These are phyloP conservation scores for Berberis thunbergii DNA, from an alignment of 164 flowering plant species.

Conservation along the genomic window DNA sequence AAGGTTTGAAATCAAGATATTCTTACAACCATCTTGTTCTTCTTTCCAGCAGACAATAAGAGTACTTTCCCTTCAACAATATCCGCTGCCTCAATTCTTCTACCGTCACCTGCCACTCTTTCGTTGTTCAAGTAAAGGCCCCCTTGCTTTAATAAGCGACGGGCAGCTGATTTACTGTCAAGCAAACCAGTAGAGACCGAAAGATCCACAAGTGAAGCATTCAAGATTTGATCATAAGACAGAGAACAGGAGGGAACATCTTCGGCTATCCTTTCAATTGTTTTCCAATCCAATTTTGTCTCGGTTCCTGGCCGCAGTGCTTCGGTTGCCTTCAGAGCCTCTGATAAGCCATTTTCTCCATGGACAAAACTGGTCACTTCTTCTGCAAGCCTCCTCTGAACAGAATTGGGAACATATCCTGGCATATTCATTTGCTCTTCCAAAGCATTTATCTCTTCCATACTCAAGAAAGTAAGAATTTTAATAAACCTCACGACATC, in stretches of 20 bases:
- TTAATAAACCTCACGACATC: constrained; percentile 7
- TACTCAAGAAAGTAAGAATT: constrained; percentile 8
- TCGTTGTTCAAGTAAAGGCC: constrained; percentile 8
- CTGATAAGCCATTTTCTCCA: constrained; percentile 5
- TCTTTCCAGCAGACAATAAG: constrained; percentile 10
- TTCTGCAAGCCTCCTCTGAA: constrained; percentile 6
- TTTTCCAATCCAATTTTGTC: constrained; percentile 9
- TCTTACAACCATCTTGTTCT: constrained; percentile 10
- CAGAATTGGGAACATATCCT: constrained; percentile 3
- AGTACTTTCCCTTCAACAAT: constrained; percentile 9
- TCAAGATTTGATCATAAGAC: constrained; percentile 4
- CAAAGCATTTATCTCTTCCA: constrained; percentile 7
- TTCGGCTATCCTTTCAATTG: constrained; percentile 7
- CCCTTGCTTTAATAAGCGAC: constrained; percentile 5
- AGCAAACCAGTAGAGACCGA: constrained; percentile 8
- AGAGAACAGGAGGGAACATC: constrained; percentile 9
- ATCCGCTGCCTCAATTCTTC: constrained; percentile 3
- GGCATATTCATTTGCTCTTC: constrained; percentile 7
- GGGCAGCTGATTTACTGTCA: constrained; percentile 4
- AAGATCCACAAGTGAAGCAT: constrained; percentile 8
- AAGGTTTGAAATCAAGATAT: constrained; percentile 5
- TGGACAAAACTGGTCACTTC: constrained; percentile 9
- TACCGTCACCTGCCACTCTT: constrained; percentile 1
- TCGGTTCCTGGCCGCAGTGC: constrained; percentile 6
- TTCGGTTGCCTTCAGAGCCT: constrained; percentile 8